Evolutionary conservation across 805 yeast species (phyloP), one percentile per base, ranked within the genome.

Genomic region (Zygosaccharomyces bailii): DNA sequence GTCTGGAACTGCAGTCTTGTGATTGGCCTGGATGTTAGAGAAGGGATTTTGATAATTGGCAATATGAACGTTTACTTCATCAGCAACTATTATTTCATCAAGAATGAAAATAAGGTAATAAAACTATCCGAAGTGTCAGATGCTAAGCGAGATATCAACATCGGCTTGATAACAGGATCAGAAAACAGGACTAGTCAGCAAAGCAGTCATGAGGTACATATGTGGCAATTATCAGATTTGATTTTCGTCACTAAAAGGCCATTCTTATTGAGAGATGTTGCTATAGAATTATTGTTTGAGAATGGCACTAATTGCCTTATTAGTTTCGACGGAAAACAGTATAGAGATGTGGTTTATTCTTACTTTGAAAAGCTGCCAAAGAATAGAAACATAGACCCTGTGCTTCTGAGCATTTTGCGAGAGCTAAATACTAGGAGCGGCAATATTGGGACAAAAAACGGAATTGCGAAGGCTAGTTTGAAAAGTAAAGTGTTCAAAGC

Each of bases 1-100:
- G 65, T 88, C 13, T 82, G 86, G 82, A 88, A 88, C 59, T 80
- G 85, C 1, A 79, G 90, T 43, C 79, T 80, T 39, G 77, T 89
- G 16, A 67, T 82, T 45, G 96, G 96, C 0, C 66, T 88, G n/a
- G 86, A 81, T 23, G 80, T 89, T 2, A 69, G 75, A 13, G 95
- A 87, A 56, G 86, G 91, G 11, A 71, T 88, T 30, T 66, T 88
- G 61, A 84, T 88, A 20, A 60, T 82, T 30, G 95, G 96, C 0
- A 66, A 72, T 2, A 68, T 71, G 4, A 81, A 83, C 55, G 53
- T 86, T 6, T 89, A 87, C 55, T 66, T 86, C 53, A 77, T 84
- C 44, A 86, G 79, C 46, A 79, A 80, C 54, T 88, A 82, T 59
- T 84, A 76, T 51, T 74, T 75, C 33, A 49, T 69, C 1, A 67